A percentile compares a stretch with the other conserved stretches of the same genome.
phyloP scores from a whole-genome alignment of 257 asterid genomes.

The Fraxinus cuspidata region DNA sequence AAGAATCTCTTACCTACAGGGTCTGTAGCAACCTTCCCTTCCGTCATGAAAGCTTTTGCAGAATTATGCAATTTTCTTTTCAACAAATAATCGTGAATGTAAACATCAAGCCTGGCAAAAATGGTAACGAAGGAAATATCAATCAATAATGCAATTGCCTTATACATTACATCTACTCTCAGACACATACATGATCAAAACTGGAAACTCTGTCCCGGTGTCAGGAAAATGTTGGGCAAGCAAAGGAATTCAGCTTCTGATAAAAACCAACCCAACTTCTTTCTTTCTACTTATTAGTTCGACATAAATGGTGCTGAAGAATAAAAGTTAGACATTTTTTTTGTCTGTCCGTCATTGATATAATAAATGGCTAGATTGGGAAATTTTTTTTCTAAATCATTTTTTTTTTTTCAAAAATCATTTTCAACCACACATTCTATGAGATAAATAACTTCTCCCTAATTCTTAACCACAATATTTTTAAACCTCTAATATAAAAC shows the following conservation, averaged over 20 bases:
- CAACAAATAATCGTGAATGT: constrained; percentile 92
- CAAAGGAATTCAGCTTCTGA: constrained; percentile 1
- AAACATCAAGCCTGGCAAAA: constrained; percentile 91
- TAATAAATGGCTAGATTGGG: constrained; percentile 5
- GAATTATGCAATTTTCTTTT: constrained; percentile 86
- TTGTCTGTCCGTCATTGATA: constrained; percentile 1
- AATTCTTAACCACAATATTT: neutral
- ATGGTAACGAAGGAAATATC: neutral
- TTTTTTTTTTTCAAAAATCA: too few relatives aligned
- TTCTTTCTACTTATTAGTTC: constrained; percentile 9
- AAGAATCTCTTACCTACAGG: constrained; percentile 75
- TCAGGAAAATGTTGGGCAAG: constrained; percentile 13
- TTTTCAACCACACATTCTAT: too few relatives aligned
- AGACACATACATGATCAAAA: neutral
- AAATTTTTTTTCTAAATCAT: too few relatives aligned
- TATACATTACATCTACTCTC: constrained; percentile 4
- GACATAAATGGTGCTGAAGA: neutral
- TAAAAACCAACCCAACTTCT: constrained; percentile 11
- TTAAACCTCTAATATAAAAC: neutral
- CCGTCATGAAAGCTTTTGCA: constrained; percentile 97
- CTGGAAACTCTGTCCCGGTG: neutral
- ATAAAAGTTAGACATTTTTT: neutral
- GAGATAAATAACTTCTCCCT: too few relatives aligned
- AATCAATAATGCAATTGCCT: constrained; percentile 3
- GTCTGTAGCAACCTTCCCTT: constrained; percentile 98